Conservation (phyloP, 306 rosid genomes). For the Quillaja saponaria region DNA sequence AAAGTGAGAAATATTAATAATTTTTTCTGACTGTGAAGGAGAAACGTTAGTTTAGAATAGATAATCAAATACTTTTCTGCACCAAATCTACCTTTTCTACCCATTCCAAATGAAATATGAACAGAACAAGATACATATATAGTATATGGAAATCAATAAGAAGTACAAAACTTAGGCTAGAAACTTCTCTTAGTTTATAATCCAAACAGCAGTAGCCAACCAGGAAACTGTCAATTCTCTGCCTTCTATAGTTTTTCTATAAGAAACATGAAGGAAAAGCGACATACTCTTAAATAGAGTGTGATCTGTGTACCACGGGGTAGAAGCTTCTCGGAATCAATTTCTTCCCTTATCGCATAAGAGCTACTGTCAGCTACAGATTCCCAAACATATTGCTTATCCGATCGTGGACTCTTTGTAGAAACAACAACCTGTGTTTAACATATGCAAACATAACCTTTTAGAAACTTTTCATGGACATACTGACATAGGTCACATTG, state of each 20-base stretch:
- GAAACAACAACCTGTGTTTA: constrained; percentile 73
- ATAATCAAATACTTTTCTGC: too few species aligned
- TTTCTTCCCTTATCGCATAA: constrained; percentile 87
- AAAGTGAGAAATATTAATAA: too few species aligned
- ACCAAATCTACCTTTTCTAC: background rate
- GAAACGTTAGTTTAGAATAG: too few species aligned
- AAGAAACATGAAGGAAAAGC: constrained; percentile 19
- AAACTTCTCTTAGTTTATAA: background rate
- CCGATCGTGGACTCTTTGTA: constrained; percentile 93
- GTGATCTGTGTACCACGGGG: constrained; percentile 92
- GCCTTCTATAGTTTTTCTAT: background rate
- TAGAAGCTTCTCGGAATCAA: constrained; percentile 73
- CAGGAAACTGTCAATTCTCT: background rate
- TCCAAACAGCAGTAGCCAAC: background rate
- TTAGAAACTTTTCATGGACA: too few species aligned
- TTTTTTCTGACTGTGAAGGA: too few species aligned
- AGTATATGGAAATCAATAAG: background rate
- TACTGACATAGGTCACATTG: constrained; percentile 12
- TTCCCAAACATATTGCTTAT: constrained; percentile 92
- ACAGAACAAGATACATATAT: background rate
- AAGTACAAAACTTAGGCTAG: background rate
- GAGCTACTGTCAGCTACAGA: constrained; percentile 88
- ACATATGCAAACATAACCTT: background rate
- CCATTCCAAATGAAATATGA: background rate
- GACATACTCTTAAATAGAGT: constrained; percentile 71